phyloP scores from a whole-genome alignment of 2,329 filamentous ascomycete genomes.

The Exophiala sideris region DNA sequence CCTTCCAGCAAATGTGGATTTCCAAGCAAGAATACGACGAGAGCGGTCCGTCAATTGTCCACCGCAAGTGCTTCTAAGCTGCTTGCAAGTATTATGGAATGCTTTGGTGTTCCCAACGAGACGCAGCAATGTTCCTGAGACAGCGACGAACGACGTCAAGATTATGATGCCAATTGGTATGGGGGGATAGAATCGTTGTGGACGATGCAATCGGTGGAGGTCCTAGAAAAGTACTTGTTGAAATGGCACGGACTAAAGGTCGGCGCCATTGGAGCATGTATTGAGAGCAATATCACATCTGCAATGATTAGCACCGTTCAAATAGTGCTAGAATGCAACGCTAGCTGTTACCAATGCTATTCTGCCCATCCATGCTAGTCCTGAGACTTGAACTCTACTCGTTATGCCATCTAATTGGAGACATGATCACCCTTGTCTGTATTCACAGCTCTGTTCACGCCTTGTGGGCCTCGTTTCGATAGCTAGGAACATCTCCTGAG shows the following conservation, averaged over 20 bases:
- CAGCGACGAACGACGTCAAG: conserved; percentile 24
- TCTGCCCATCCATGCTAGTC: conserved; percentile 1
- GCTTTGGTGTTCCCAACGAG: conserved; percentile 11
- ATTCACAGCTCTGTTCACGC: too few relatives aligned
- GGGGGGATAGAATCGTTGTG: conserved; percentile 24
- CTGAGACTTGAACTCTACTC: background rate
- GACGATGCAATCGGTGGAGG: conserved; percentile 10
- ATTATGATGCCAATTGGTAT: conserved; percentile 20
- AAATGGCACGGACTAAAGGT: conserved; percentile 14
- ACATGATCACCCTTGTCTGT: too few relatives aligned
- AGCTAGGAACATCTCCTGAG: conserved; percentile 13
- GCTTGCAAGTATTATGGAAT: conserved; percentile 15
- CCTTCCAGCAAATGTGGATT: conserved; percentile 99
- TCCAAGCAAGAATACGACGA: conserved; percentile 99
- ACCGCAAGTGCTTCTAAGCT: conserved; percentile 99
- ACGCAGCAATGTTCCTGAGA: conserved; percentile 23
- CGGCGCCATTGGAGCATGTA: conserved; percentile 22
- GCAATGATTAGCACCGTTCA: conserved; percentile 24
- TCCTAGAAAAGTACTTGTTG: conserved; percentile 15
- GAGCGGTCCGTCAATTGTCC: conserved; percentile 97
- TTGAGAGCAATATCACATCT: conserved; percentile 17
- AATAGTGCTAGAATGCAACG: conserved; percentile 25
- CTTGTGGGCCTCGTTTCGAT: conserved; percentile 1
- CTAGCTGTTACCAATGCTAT: conserved; percentile 9
- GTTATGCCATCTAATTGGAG: background rate